These are phyloP conservation scores for Globisporangium sylvaticum DNA, from an alignment of 352 stramenopile genomes.

Conservation along the genomic window DNA sequence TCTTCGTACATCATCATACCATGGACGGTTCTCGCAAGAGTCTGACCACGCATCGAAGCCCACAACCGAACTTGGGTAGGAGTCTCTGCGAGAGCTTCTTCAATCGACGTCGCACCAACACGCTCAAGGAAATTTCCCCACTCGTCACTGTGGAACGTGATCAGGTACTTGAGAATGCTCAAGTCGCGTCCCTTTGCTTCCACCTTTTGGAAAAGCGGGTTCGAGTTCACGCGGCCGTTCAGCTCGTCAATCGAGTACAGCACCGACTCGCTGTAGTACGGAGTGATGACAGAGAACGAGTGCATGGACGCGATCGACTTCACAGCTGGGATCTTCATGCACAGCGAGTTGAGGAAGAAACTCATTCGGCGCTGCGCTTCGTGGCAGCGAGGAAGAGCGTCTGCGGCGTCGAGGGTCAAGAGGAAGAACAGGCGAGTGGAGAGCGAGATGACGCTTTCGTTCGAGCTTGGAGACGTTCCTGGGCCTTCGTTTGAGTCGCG, in stretches of 20 bases:
- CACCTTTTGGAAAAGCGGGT: slow-evolving; percentile 83
- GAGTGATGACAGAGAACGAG: slow-evolving; percentile 86
- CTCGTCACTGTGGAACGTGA: slow-evolving; percentile 86
- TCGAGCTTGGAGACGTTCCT: slow-evolving; percentile 57
- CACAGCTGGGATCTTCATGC: slow-evolving; percentile 85
- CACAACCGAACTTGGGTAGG: slow-evolving; percentile 83
- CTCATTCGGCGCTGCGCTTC: slow-evolving; percentile 87
- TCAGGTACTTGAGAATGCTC: slow-evolving; percentile 87
- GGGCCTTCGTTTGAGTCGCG: slow-evolving; percentile 41
- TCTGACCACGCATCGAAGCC: slow-evolving; percentile 86
- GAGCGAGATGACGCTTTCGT: slow-evolving; percentile 75
- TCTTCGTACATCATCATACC: slow-evolving; percentile 91
- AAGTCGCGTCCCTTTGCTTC: slow-evolving; percentile 81
- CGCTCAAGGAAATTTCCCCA: slow-evolving; percentile 88
- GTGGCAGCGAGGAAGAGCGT: slow-evolving; percentile 77
- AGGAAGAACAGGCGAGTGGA: slow-evolving; percentile 82
- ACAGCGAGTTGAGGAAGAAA: slow-evolving; percentile 87
- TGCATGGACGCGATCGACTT: slow-evolving; percentile 84
- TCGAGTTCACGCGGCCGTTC: slow-evolving; percentile 76
- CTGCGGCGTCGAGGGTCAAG: slow-evolving; percentile 77
- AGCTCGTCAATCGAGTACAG: slow-evolving; percentile 83
- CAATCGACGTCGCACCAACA: slow-evolving; percentile 65
- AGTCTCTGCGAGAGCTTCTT: slow-evolving; percentile 75
- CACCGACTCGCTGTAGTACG: slow-evolving; percentile 89
- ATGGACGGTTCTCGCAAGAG: slow-evolving; percentile 79